These are phyloP conservation scores for Ascochyta lentis DNA, from an alignment of 2,329 filamentous ascomycete species.

Conservation along the genomic window DNA sequence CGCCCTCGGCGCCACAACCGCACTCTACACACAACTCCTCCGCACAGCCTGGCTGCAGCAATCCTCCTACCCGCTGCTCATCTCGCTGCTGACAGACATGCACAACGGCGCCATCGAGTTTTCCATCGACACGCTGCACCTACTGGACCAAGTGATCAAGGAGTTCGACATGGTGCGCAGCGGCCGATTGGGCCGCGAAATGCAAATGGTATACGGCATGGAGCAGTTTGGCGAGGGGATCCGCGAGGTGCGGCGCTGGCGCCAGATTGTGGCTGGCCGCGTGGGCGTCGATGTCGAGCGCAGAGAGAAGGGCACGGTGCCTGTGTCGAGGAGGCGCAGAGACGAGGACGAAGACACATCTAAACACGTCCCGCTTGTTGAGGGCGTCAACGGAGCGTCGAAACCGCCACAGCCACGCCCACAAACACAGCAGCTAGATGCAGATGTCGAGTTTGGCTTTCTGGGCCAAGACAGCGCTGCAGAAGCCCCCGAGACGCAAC, in stretches of 20 bases:
- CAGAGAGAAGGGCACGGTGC: constrained; percentile 10
- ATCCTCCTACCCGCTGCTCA: constrained; percentile 63
- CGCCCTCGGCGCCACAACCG: constrained; percentile 72
- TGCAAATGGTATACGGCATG: constrained; percentile 43
- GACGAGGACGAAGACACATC: too few species aligned
- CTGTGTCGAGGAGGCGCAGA: constrained; percentile 2
- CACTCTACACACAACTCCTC: constrained; percentile 73
- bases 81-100: constrained; percentile 70
- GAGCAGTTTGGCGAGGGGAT: constrained; percentile 44
- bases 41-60: constrained; percentile 67
- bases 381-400: neutral
- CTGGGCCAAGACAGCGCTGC: neutral
- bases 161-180: constrained; percentile 30
- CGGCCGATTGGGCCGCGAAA: constrained; percentile 35
- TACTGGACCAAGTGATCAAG: constrained; percentile 47
- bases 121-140: constrained; percentile 55
- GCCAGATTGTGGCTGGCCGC: constrained; percentile 41
- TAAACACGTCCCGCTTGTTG: constrained; percentile 10
- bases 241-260: constrained; percentile 42
- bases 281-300: constrained; percentile 28
- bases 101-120: constrained; percentile 66
- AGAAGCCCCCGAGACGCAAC: neutral
- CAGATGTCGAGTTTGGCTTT: neutral
- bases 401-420: neutral
- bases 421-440: neutral